Base-by-base conservation (phyloP, 768 basidiomycete genomes). In the Heimioporus sp. region DNA sequence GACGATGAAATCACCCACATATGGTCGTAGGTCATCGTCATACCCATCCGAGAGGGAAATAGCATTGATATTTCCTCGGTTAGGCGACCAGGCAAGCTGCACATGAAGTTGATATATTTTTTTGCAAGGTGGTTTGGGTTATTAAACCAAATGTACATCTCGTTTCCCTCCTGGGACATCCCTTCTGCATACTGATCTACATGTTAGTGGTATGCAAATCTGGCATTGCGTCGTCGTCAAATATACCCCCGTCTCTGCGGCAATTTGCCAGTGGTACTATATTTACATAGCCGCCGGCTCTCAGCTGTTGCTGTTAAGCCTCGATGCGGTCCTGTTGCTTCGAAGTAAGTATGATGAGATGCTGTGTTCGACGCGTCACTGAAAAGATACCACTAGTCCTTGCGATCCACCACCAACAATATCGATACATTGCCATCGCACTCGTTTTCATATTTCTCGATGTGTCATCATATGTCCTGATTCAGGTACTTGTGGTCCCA, bases 281-380 rank as follows among this genome's bases (percentile, higher is more conserved):
- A 7, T 20, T 28, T 39, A 39, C 20, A 48, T 41, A 48, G 39
- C 28, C 6, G 10, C 35, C 12, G 15, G 41, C 2, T 65, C 46
- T 21, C 56, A 51, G 19, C 19, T 53, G 21, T 38, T 63, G 41
- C 48, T 55, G 16, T 2, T 65, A 12, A 50, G 43, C 19, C 37
- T 63, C 1, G 46, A 65, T 34, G 24, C 30, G 10, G 36, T 62
- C 8, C 30, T 63, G 9, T 17, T 63, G n/a, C 52, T 63, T 50
- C 56, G 52, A 43, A 59, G 62, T 63, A 42, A 50, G 63, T 54
- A 5, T 6, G 34, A 4, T 35, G 34, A 35, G 12, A 11, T 11
- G 10, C 34, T 35, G 34, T 12, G 15, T 35, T 35, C 34, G 17
- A 39, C 19, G 30, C 39, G 17, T 2, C 7, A 21, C 30, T 52